Base-by-base conservation (phyloP, 495 filamentous ascomycete species). In the Penicillium samsonianum region DNA sequence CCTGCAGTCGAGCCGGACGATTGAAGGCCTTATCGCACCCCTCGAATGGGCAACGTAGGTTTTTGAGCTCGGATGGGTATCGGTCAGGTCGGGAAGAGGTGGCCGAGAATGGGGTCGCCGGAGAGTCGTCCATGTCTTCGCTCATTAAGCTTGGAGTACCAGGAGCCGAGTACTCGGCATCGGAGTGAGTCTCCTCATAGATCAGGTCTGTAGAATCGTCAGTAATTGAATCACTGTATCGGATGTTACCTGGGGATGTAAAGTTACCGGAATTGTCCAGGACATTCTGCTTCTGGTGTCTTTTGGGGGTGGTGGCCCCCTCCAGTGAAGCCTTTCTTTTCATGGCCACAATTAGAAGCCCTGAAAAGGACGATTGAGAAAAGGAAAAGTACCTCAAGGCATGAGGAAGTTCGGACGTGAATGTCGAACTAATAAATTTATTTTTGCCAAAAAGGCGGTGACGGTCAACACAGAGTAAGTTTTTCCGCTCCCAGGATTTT, bases 1-100 rank as follows among this genome's bases (percentile, higher is more conserved):
- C 82, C n/a, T 84, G 78, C 2, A 96, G 81, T 33, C 89, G 83
- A n/a, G 83, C 85, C 2, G 89, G 91, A 1, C 92, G 85, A 69
- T 94, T 93, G 82, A 92, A 96, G n/a, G 86, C 83, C 72, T 91
- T 92, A 23, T 71, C 67, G 67, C 92, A 96, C 37, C 80, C 83
- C 17, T 84, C 79, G 61, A 82, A 83, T 4, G 83, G 80, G 72
- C 92, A 96, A 40, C 68, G 72, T 62, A 87, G 84, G 20, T 82
- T 90, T 73, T 93, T 94, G 48, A 84, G 76, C 55, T 90, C 84
- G 4, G 86, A 90, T 31, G 87, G 87, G 63, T 77, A 78, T 59
- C 77, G n/a, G n/a, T n/a, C 14, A 1, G 20, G 45, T 48, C 45
- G 83, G 54, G 73, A 69, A n/a, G 78, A 82, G 30, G 72, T 73